These are phyloP conservation scores for Biscogniauxia sp. DNA, from an alignment of 2,329 filamentous ascomycete genomes.

Conservation along the genomic window DNA sequence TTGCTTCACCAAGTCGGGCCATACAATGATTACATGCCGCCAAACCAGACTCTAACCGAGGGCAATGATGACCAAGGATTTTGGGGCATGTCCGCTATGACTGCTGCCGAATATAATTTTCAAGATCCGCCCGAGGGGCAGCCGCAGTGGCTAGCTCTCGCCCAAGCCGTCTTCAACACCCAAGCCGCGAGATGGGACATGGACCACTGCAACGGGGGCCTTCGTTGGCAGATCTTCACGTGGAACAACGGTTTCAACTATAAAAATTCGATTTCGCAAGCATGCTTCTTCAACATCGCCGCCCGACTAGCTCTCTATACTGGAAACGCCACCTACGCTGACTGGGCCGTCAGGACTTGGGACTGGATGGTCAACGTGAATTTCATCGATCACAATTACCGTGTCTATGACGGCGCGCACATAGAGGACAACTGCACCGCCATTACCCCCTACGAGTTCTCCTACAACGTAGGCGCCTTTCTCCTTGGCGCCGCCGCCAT, in stretches of 20 bases:
- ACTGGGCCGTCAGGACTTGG: conserved; percentile 75
- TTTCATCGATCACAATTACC: conserved; percentile 58
- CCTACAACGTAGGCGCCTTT: conserved; percentile 66
- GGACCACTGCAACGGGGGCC: conserved; percentile 66
- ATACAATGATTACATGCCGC: conserved; percentile 74
- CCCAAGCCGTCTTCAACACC: conserved; percentile 78
- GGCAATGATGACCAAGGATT: conserved; percentile 77
- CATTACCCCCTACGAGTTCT: conserved; percentile 63
- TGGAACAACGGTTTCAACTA: conserved; percentile 82
- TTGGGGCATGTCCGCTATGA: conserved; percentile 70
- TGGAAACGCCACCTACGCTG: conserved; percentile 70
- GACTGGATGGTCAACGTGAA: conserved; percentile 61
- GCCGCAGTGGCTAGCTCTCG: conserved; percentile 69
- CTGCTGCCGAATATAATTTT: conserved; percentile 68
- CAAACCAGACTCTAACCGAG: conserved; percentile 65
- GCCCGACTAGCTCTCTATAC: conserved; percentile 75
- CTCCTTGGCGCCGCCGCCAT: conserved; percentile 66
- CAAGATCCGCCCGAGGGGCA: conserved; percentile 54
- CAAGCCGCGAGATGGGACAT: conserved; percentile 73
- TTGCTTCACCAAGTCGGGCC: conserved; percentile 73
- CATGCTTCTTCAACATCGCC: conserved; percentile 60
- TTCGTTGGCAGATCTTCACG: conserved; percentile 81
- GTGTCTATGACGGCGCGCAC: conserved; percentile 62
- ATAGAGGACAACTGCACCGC: conserved; percentile 55
- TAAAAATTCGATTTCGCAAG: conserved; percentile 66